Conservation (phyloP, 2,329 filamentous ascomycete genomes). For the Fusarium sulawesiense region DNA sequence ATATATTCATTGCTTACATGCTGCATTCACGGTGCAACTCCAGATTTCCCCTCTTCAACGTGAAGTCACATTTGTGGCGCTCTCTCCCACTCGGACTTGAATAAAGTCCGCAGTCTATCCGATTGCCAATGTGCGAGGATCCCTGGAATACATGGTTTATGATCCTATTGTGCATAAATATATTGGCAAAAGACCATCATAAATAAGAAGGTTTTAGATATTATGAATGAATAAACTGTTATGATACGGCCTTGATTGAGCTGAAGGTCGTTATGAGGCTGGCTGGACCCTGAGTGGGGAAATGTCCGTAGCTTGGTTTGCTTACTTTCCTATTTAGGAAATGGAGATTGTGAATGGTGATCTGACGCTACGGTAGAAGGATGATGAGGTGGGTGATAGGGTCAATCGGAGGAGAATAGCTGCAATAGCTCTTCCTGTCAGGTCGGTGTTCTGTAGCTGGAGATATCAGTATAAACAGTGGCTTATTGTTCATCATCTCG, state of each 20-base stretch:
- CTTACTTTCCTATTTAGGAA: background rate
- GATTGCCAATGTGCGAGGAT: background rate
- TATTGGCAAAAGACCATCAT: background rate
- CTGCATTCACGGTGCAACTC: slow-evolving; percentile 27
- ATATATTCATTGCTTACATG: slow-evolving; percentile 5
- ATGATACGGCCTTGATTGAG: background rate
- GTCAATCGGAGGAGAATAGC: background rate
- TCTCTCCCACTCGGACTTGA: slow-evolving; percentile 17
- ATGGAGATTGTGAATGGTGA: background rate
- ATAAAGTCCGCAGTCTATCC: slow-evolving; percentile 14
- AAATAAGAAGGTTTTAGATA: too few relatives aligned
- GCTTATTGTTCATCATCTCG: background rate
- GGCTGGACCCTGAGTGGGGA: background rate
- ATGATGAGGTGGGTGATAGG: too few relatives aligned
- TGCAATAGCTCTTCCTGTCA: background rate
- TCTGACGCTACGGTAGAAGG: background rate
- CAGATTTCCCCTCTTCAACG: slow-evolving; percentile 10
- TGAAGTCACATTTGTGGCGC: slow-evolving; percentile 13
- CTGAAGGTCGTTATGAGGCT: background rate
- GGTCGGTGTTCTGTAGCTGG: too few relatives aligned
- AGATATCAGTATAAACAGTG: too few relatives aligned
- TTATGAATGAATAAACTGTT: background rate
- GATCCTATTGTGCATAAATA: background rate
- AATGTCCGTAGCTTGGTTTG: background rate
- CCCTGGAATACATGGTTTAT: slow-evolving; percentile 1